These are phyloP conservation scores for Shiraia bambusicola DNA, from an alignment of 2,329 filamentous ascomycete genomes.

Conservation along the genomic window DNA sequence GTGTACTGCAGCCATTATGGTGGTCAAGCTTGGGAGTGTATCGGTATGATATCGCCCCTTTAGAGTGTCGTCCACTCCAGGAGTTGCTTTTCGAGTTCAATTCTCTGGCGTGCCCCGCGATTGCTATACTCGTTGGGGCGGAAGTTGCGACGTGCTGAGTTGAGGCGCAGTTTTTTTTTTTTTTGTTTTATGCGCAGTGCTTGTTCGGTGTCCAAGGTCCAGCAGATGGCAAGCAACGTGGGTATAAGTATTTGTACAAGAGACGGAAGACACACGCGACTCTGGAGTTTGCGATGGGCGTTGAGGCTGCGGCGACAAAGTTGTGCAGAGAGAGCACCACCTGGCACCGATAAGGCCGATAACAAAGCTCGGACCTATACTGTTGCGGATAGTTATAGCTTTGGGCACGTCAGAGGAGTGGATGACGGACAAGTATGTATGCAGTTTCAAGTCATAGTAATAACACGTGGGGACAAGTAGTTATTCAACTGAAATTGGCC, in stretches of 20 bases:
- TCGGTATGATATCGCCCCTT: background rate
- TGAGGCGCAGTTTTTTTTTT: background rate
- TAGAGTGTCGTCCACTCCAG: background rate
- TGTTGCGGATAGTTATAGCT: conserved; percentile 3
- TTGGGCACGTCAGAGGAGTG: conserved; percentile 1
- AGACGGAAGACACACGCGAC: background rate
- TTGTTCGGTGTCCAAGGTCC: background rate
- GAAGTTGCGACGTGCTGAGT: conserved; percentile 4
- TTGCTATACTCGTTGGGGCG: conserved; percentile 2
- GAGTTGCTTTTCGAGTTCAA: background rate
- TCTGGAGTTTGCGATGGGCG: background rate
- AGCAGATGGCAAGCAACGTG: background rate
- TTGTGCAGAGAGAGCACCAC: conserved; percentile 22
- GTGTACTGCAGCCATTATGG: conserved; percentile 31
- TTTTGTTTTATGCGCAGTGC: no score
- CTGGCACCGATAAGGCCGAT: conserved; percentile 43
- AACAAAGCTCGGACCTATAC: conserved; percentile 29
- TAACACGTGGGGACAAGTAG: no score
- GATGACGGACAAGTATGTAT: no score
- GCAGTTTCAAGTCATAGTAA: no score
- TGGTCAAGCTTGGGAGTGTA: background rate
- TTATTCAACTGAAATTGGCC: no score
- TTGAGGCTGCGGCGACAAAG: conserved; percentile 18
- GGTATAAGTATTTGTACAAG: background rate
- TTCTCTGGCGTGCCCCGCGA: conserved; percentile 12